A percentile compares a stretch with the other conserved stretches of the same genome.
Conservation (phyloP, 2,329 filamentous ascomycete species). For the Massarina eburnea region DNA sequence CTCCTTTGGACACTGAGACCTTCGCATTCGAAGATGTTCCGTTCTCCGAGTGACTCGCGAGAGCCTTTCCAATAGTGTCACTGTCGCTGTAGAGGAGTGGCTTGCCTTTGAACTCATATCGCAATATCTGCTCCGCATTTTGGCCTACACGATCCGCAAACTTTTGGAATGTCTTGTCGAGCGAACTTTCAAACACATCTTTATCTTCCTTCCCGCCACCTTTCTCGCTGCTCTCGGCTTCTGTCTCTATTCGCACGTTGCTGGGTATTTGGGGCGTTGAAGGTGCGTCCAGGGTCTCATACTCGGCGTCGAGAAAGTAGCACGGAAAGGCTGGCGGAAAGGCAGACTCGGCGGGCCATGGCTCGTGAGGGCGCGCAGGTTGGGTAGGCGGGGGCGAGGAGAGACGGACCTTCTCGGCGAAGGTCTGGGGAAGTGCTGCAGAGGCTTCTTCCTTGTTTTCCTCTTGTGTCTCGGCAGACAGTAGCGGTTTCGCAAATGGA, state of each 20-base stretch:
- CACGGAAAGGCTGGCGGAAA: constrained; percentile 73
- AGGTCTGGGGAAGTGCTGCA: constrained; percentile 68
- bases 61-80: constrained; percentile 70
- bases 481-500: constrained; percentile 34
- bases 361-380: constrained; percentile 56
- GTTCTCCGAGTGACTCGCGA: constrained; percentile 47
- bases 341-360: constrained; percentile 71
- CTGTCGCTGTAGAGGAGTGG: constrained; percentile 75
- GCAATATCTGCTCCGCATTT: constrained; percentile 54
- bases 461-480: constrained; percentile 14
- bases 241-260: constrained; percentile 48
- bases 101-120: constrained; percentile 52
- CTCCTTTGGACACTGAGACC: constrained; percentile 32
- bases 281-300: constrained; percentile 74
- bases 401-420: constrained; percentile 69
- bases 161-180: constrained; percentile 54
- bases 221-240: constrained; percentile 29
- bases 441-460: constrained; percentile 25
- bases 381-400: constrained; percentile 41
- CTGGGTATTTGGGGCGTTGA: constrained; percentile 52
- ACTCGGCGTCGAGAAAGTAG: constrained; percentile 85
- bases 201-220: constrained; percentile 48
- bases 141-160: constrained; percentile 55
- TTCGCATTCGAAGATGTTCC: constrained; percentile 27
- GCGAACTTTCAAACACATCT: constrained; percentile 50